phyloP scores from a whole-genome alignment of 2,329 filamentous ascomycete species.

The Aspergillus unguis region DNA sequence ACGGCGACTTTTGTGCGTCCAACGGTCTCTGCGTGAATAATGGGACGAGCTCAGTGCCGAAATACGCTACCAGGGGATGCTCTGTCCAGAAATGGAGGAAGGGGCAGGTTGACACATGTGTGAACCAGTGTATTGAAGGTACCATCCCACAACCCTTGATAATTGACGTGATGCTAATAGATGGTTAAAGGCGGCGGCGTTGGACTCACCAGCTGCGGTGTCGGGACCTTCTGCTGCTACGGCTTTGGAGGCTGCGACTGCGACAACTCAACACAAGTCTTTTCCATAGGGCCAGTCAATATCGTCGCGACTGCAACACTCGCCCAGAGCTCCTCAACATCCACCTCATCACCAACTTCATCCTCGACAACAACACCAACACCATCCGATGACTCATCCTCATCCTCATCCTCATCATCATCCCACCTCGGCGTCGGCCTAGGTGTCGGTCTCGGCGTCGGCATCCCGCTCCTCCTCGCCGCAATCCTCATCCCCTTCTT shows the following conservation, averaged over 20 bases:
- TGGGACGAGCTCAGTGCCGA: neutral
- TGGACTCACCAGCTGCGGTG: neutral
- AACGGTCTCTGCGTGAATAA: neutral
- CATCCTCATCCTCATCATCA: neutral
- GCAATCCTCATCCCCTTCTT: neutral
- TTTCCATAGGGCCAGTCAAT: slow-evolving; percentile 1
- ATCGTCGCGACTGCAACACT: slow-evolving; percentile 1
- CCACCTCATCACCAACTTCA: neutral
- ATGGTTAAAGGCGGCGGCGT: slow-evolving; percentile 1
- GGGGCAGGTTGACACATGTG: neutral
- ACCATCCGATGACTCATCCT: neutral
- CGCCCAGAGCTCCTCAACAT: neutral
- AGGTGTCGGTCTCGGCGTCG: slow-evolving; percentile 1
- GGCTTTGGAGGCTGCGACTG: slow-evolving; percentile 4
- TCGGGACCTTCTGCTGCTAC: slow-evolving; percentile 1
- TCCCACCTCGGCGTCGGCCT: neutral
- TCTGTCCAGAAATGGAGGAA: neutral
- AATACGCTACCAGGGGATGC: neutral
- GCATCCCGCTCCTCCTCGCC: neutral
- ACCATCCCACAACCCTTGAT: neutral
- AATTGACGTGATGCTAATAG: neutral
- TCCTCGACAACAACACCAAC: neutral
- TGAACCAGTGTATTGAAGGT: neutral
- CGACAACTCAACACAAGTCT: neutral
- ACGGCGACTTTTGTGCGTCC: neutral